phyloP scores from a whole-genome alignment of 176 grass and related monocot species.

The Aegilops longissima region DNA sequence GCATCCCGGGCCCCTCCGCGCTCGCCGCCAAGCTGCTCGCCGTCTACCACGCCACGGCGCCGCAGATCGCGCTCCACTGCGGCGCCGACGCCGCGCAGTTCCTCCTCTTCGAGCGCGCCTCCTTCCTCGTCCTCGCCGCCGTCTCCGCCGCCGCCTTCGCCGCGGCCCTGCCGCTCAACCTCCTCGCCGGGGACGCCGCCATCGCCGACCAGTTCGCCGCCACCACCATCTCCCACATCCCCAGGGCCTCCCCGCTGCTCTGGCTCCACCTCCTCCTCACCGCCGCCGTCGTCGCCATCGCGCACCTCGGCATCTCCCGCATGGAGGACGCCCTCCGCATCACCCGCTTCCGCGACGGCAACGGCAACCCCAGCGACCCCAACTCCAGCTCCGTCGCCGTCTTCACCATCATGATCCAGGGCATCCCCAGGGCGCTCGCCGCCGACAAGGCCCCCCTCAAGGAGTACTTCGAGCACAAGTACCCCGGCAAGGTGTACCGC shows the following conservation, averaged over 20 bases:
- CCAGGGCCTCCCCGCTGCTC: conserved; percentile 62
- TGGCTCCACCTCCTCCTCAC: conserved; percentile 90
- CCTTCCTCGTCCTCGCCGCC: conserved; percentile 74
- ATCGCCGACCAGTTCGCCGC: conserved; percentile 81
- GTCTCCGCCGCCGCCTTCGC: conserved; percentile 50
- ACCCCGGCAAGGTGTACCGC: conserved; percentile 90
- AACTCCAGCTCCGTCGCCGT: conserved; percentile 81
- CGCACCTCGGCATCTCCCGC: conserved; percentile 80
- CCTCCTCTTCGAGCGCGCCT: conserved; percentile 90
- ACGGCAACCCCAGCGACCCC: conserved; percentile 91
- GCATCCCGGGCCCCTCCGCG: conserved; percentile 87
- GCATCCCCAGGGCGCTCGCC: conserved; percentile 78
- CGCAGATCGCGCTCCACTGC: conserved; percentile 99
- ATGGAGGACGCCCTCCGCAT: conserved; percentile 91
- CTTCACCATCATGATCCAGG: conserved; percentile 97
- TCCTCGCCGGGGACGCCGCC: conserved; percentile 65
- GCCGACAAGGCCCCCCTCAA: conserved; percentile 70
- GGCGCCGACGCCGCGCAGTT: conserved; percentile 98
- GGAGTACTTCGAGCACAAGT: conserved; percentile 93
- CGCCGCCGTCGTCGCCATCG: conserved; percentile 57
- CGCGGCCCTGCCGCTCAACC: conserved; percentile 71
- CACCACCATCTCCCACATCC: conserved; percentile 93
- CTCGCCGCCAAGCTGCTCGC: conserved; percentile 88
- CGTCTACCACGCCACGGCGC: conserved; percentile 86
- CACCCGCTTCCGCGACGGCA: conserved; percentile 90